A percentile compares a stretch with the other conserved stretches of the same genome.
Conservation (phyloP, 768 basidiomycete genomes). For the Hypholoma fasciculare region DNA sequence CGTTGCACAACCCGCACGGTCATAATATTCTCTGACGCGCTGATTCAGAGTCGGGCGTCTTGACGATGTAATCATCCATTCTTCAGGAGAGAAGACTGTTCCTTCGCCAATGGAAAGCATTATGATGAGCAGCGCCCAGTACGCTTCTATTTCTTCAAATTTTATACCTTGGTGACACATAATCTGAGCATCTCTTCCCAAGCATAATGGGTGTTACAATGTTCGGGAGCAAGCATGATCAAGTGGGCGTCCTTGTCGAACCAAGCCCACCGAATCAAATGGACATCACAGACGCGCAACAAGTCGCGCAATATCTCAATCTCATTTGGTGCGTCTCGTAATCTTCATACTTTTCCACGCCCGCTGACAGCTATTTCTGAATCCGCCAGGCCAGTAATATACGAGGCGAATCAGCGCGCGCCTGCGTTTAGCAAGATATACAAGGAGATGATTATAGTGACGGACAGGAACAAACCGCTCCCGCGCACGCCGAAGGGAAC, state of each 20-base stretch:
- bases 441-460: slow-evolving; percentile 53
- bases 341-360: background rate
- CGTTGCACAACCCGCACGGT: background rate
- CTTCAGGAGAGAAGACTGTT: slow-evolving; percentile 37
- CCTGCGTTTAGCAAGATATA: slow-evolving; percentile 47
- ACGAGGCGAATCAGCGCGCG: slow-evolving; percentile 43
- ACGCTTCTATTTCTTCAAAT: background rate
- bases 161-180: too few species aligned
- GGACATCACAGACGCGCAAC: slow-evolving; percentile 21
- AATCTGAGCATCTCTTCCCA: background rate
- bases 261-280: slow-evolving; percentile 22
- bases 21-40: background rate
- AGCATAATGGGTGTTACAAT: slow-evolving; percentile 34
- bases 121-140: slow-evolving; percentile 26
- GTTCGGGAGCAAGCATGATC: slow-evolving; percentile 42
- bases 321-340: slow-evolving; percentile 30
- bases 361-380: background rate
- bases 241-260: slow-evolving; percentile 35
- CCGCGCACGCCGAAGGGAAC: slow-evolving; percentile 50
- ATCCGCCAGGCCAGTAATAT: slow-evolving; percentile 34
- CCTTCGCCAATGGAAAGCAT: slow-evolving; percentile 33
- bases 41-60: slow-evolving; percentile 37
- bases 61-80: slow-evolving; percentile 37
- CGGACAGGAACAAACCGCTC: slow-evolving; percentile 37
- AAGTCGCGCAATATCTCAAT: slow-evolving; percentile 31